Conservation (phyloP, 2,329 filamentous ascomycete genomes). For the Coniella lustricola region DNA sequence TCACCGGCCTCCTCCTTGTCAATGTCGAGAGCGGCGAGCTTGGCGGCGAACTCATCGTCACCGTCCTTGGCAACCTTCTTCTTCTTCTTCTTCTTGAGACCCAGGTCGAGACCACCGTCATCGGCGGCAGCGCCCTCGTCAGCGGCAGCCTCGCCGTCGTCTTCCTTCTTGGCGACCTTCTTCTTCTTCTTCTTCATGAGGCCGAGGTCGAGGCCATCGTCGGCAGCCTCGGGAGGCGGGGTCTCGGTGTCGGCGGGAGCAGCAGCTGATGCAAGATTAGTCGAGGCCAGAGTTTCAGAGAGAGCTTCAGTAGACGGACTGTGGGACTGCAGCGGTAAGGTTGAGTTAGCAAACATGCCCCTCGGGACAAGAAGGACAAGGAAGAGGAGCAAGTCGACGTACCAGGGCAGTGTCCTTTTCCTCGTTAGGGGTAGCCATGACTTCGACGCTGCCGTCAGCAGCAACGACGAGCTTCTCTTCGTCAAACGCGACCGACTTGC, state of each 20-base stretch:
- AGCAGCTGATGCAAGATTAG: conserved; percentile 15
- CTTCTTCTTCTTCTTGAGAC: conserved; percentile 58
- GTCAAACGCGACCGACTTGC: conserved; percentile 92
- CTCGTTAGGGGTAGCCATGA: conserved; percentile 61
- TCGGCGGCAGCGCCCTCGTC: conserved; percentile 30
- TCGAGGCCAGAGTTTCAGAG: conserved; percentile 16
- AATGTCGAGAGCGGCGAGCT: conserved; percentile 55
- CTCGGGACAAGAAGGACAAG: background rate
- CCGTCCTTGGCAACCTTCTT: conserved; percentile 64
- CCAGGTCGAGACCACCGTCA: conserved; percentile 38
- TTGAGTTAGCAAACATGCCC: conserved; percentile 5
- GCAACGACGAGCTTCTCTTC: conserved; percentile 84
- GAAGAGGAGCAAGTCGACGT: background rate
- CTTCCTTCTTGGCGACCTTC: conserved; percentile 48
- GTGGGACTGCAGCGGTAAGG: conserved; percentile 9
- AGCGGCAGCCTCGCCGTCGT: conserved; percentile 47
- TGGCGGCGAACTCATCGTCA: conserved; percentile 54
- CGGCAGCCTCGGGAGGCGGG: conserved; percentile 54
- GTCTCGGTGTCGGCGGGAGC: conserved; percentile 26
- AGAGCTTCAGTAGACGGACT: conserved; percentile 17
- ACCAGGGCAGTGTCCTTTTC: conserved; percentile 70
- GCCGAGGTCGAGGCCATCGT: conserved; percentile 42
- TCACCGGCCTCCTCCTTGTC: conserved; percentile 53
- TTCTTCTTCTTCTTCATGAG: conserved; percentile 76
- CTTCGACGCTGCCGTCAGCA: conserved; percentile 77